Evolutionary conservation across 768 basidiomycete species (phyloP), one percentile per base, ranked within the genome.

Genomic region (Naganishia vaughanmartiniae): DNA sequence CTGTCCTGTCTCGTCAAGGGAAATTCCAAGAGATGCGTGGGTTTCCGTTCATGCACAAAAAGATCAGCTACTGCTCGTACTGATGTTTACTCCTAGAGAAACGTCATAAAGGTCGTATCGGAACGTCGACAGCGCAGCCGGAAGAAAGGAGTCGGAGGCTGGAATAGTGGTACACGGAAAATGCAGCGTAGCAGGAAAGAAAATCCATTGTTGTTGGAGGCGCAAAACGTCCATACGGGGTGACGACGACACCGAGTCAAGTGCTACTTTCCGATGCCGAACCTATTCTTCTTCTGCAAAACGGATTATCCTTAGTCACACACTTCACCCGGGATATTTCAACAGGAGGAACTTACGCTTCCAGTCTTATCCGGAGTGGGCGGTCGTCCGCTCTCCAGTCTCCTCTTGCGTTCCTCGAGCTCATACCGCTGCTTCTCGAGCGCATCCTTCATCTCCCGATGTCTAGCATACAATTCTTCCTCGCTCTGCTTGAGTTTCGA

Each of bases 401-500:
- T 88, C 84, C 91, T 86, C 88, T 95, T 96, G 89, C 96, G 98
- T 80, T 98, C 96, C 84, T 99, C 96, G 74, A 99, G 86, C 78
- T 99, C 96, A 70, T 84, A 75, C 74, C 95, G 88, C 82, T 98
- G 96, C 84, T 95, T 96, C 84, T 97, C 96, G 76, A 98, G 84
- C 21, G 95, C 90, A 75, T 99, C 96, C 85, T 98, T 99, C 96
- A 99, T 98, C 83, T 99, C 96, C 82, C 92, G 90, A 85, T 99
- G 96, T 71, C 95, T 89, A 70, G 94, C 90, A 80, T 99, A 99
- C 21, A 99, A 87, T 84, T 98, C 96, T 84, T 98, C 96, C 83
- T 99, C 96, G 66, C 90, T 92, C 83, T 98, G 96, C 85, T 97
- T 97, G 81, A 99, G 86, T 83, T 98, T 98, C 74, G 92, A 87